phyloP scores from a whole-genome alignment of 345 rosid species.

The Salix caprea region DNA sequence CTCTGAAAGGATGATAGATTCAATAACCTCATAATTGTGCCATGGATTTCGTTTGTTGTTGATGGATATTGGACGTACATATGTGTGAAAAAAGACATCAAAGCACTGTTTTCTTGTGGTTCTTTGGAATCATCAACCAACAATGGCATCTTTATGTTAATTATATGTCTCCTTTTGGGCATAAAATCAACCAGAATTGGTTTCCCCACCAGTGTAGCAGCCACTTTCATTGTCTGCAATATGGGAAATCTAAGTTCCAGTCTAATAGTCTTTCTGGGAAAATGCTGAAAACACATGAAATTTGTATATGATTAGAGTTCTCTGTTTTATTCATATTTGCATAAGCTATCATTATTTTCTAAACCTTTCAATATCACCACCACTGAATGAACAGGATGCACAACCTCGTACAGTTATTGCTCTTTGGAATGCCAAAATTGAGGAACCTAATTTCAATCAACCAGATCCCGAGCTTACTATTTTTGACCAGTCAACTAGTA shows the following conservation, averaged over 20 bases:
- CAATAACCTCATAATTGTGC: not conserved
- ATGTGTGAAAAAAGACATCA: no score
- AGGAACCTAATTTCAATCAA: slow-evolving; percentile 41
- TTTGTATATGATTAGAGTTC: not conserved
- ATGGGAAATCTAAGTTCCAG: not conserved
- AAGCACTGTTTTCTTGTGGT: no score
- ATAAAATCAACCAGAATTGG: not conserved
- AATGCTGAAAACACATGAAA: not conserved
- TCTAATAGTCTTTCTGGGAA: slow-evolving; percentile 1
- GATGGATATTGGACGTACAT: not conserved
- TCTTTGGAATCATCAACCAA: no score
- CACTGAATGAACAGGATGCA: slow-evolving; percentile 32
- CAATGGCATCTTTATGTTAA: not conserved
- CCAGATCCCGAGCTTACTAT: slow-evolving; percentile 32
- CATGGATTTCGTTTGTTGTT: not conserved
- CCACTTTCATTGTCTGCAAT: not conserved
- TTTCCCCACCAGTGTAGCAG: not conserved
- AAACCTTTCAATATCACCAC: slow-evolving; percentile 6
- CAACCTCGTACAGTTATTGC: slow-evolving; percentile 36
- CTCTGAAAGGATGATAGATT: not conserved
- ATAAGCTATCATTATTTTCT: not conserved
- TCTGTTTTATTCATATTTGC: not conserved
- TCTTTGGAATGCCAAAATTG: slow-evolving; percentile 48
- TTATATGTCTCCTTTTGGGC: not conserved
- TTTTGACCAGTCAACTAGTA: slow-evolving; percentile 39